These are phyloP conservation scores for Actinomortierella ambigua DNA, from an alignment of 371 early-diverging fungal genomes.

Conservation along the genomic window DNA sequence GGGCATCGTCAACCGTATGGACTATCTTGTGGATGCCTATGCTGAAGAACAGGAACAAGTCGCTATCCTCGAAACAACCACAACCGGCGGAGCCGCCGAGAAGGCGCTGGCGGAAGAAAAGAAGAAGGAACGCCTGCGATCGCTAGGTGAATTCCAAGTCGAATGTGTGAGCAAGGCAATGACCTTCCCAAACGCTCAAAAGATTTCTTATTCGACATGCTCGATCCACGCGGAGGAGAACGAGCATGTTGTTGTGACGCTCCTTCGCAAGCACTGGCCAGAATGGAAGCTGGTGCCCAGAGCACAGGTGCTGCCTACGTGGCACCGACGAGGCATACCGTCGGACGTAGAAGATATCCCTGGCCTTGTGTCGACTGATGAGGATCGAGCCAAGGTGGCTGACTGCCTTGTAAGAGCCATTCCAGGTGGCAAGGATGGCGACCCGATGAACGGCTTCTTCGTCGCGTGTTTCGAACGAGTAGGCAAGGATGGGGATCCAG, in stretches of 20 bases:
- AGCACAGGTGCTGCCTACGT: slow-evolving; percentile 70
- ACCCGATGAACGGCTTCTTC: slow-evolving; percentile 86
- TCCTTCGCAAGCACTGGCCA: slow-evolving; percentile 53
- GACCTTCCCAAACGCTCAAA: slow-evolving; percentile 61
- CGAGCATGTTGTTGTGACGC: slow-evolving; percentile 87
- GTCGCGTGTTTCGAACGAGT: slow-evolving; percentile 79
- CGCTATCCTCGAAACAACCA: slow-evolving; percentile 37
- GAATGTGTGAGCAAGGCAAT: slow-evolving; percentile 57
- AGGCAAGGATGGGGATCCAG: slow-evolving; percentile 32
- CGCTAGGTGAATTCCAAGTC: slow-evolving; percentile 78
- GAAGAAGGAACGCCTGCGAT: slow-evolving; percentile 70
- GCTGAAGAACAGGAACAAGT: slow-evolving; percentile 50
- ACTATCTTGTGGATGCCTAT: slow-evolving; percentile 72
- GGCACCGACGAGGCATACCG: slow-evolving; percentile 74
- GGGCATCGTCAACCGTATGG: slow-evolving; percentile 90
- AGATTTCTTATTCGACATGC: slow-evolving; percentile 96
- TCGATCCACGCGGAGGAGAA: slow-evolving; percentile 95
- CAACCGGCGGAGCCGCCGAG: slow-evolving; percentile 33
- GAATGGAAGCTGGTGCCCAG: slow-evolving; percentile 66
- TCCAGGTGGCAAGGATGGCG: slow-evolving; percentile 60
- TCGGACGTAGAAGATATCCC: slow-evolving; percentile 50
- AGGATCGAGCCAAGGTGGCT: slow-evolving; percentile 49
- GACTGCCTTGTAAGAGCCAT: slow-evolving; percentile 69
- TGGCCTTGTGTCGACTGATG: slow-evolving; percentile 28
- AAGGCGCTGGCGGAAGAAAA: slow-evolving; percentile 28